phyloP scores from a whole-genome alignment of 805 yeast genomes.

The Saccharomyces cerevisiae region DNA sequence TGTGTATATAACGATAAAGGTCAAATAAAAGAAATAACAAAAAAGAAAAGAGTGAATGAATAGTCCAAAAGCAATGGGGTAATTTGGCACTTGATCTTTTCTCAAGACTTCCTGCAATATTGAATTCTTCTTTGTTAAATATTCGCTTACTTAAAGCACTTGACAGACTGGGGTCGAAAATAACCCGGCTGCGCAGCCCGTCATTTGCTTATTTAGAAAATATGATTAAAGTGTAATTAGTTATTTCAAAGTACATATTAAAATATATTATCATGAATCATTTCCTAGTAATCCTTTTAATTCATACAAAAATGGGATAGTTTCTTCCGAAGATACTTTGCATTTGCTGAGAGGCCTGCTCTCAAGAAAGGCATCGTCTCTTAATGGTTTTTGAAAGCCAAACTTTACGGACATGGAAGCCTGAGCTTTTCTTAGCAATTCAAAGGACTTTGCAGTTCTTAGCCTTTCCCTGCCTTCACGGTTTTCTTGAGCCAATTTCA shows the following conservation, averaged over 20 bases:
- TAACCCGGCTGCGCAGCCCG: neutral
- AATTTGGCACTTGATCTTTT: neutral
- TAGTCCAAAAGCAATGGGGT: neutral
- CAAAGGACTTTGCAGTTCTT: constrained; percentile 28
- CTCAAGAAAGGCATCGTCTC: neutral
- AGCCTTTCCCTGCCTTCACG: constrained; percentile 20
- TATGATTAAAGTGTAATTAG: neutral
- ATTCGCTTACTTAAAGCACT: neutral
- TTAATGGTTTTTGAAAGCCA: neutral
- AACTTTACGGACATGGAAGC: constrained; percentile 1
- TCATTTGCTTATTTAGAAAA: neutral
- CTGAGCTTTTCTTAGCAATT: constrained; percentile 12
- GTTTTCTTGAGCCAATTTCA: constrained; percentile 25
- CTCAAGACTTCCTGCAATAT: neutral
- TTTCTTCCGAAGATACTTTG: constrained; percentile 23
- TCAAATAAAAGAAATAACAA: neutral
- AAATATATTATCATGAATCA: neutral
- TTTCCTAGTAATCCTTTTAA: constrained; percentile 17
- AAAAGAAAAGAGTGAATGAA: neutral
- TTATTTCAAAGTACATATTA: neutral
- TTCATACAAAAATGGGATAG: constrained; percentile 27
- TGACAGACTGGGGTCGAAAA: neutral
- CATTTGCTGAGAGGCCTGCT: constrained; percentile 15
- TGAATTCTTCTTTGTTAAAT: neutral
- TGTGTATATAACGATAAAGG: neutral